Base-by-base conservation (phyloP, 176 grass and related monocot species). In the Eleusine coracana region DNA sequence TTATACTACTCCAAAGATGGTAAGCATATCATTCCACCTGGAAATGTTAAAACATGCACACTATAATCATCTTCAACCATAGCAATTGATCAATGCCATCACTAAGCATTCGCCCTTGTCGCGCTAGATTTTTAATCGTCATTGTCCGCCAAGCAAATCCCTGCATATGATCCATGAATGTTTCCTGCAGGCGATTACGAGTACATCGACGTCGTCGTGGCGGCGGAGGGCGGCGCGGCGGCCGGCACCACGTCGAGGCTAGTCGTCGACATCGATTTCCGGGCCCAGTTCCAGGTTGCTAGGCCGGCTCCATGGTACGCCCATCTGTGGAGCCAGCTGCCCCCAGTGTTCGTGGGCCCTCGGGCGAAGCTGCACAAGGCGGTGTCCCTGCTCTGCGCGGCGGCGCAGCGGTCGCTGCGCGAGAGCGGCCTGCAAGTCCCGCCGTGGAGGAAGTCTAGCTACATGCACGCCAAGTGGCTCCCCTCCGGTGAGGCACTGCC, bases 391-490 rank as follows among this genome's bases (percentile, higher is more conserved):
- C 89, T 94, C 5, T 94, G 87, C 81, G 34, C 63, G 18, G 87
- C 89, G 12, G 85, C 83, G 44, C 84, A 89, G 80, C 77, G 84
- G 76, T 94, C 92, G 25, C 87, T 94, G 29, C 88, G 68, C 21
- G 92, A 94, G 83, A 92, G 89, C 69, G 92, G 92, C 10, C 84
- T 94, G 50, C 87, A 94, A 66, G 79, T 94, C 83, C 92, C 92
- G 56, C 92, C 92, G 70, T 94, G 92, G 92, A 80, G 92, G 87
- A 74, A 50, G 75, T 77, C 87, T 17, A 75, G 84, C 74, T 94
- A 94, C 87, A 89, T 92, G 87, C 86, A 89, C 78, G 74, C 83
- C 84, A 94, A 94, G 77, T 94, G 92, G 92, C 82, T 92, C 25
- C 38, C 86, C 6, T 80, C 54, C 45, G 64, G 50, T 49, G 80